Conservation (phyloP, 495 filamentous ascomycete species). For the Margaritispora aquatica region DNA sequence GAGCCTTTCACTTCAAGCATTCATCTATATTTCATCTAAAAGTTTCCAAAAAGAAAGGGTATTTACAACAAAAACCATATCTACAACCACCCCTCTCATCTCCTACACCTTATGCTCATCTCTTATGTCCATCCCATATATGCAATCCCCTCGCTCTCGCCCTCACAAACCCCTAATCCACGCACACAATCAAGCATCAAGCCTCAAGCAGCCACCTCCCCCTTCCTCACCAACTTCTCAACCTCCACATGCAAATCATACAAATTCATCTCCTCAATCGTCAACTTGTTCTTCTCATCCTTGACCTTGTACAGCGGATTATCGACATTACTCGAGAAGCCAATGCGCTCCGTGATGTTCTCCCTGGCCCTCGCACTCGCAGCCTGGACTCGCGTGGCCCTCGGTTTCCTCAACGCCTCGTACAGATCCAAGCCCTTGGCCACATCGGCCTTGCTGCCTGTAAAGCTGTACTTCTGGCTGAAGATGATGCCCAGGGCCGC, state of each 20-base stretch:
- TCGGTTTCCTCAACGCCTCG: constrained; percentile 34
- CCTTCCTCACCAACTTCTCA: constrained; percentile 31
- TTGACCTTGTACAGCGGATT: constrained; percentile 39
- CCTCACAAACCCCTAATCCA: too few relatives aligned
- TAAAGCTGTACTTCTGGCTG: constrained; percentile 26
- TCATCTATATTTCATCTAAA: too few relatives aligned
- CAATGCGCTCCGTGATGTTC: constrained; percentile 26
- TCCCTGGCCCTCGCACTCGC: constrained; percentile 23
- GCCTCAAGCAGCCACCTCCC: too few relatives aligned
- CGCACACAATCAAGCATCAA: too few relatives aligned
- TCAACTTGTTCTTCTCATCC: constrained; percentile 41
- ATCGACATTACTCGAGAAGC: constrained; percentile 40
- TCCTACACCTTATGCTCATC: too few relatives aligned
- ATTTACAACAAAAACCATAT: too few relatives aligned
- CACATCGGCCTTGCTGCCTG: constrained; percentile 34
- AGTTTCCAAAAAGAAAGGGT: too few relatives aligned
- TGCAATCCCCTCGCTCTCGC: too few relatives aligned
- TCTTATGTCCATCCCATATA: too few relatives aligned
- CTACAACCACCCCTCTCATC: too few relatives aligned
- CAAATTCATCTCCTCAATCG: constrained; percentile 47
- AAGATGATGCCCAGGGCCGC: constrained; percentile 41
- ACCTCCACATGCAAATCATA: constrained; percentile 41
- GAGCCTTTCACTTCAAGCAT: too few relatives aligned
- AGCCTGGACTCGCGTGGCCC: constrained; percentile 35
- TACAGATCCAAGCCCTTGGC: constrained; percentile 34